Conservation (phyloP, 306 rosid species). For the Amphicarpaea edgeworthii region DNA sequence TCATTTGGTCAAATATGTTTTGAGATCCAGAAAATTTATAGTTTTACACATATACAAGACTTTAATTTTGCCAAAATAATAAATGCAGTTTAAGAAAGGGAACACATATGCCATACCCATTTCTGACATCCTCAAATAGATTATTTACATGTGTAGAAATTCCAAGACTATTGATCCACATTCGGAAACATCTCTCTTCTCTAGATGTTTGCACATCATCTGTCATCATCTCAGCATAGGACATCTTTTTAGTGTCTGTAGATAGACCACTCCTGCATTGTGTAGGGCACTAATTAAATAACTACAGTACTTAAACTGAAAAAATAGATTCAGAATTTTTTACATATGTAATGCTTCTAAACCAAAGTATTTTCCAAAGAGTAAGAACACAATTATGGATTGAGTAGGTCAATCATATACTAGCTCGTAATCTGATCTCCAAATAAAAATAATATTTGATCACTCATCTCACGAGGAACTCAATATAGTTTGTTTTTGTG, state of each 20-base stretch:
- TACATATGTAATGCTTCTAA: slow-evolving; percentile 22
- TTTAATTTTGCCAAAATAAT: slow-evolving; percentile 23
- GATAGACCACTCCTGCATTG: slow-evolving; percentile 89
- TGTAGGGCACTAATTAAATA: slow-evolving; percentile 38
- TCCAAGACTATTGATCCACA: slow-evolving; percentile 97
- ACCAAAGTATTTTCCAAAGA: slow-evolving; percentile 7
- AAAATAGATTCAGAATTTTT: not conserved
- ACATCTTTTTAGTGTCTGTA: slow-evolving; percentile 73
- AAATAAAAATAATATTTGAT: not conserved
- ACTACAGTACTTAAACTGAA: slow-evolving; percentile 4
- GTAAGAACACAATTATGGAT: not conserved
- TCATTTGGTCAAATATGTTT: not conserved
- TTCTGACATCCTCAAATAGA: slow-evolving; percentile 94
- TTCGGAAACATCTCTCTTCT: slow-evolving; percentile 96
- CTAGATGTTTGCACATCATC: slow-evolving; percentile 91
- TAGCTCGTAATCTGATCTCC: not conserved
- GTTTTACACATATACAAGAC: not conserved
- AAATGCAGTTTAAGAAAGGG: slow-evolving; percentile 29
- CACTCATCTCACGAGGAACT: not conserved
- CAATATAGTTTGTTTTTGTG: not conserved
- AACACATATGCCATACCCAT: slow-evolving; percentile 81
- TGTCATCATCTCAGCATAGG: slow-evolving; percentile 94
- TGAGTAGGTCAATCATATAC: slow-evolving; percentile 16
- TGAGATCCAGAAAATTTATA: slow-evolving; percentile 1
- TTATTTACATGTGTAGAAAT: slow-evolving; percentile 72